phyloP scores from a whole-genome alignment of 225 moss, liverwort and hornwort genomes.

The Lunularia cruciata region DNA sequence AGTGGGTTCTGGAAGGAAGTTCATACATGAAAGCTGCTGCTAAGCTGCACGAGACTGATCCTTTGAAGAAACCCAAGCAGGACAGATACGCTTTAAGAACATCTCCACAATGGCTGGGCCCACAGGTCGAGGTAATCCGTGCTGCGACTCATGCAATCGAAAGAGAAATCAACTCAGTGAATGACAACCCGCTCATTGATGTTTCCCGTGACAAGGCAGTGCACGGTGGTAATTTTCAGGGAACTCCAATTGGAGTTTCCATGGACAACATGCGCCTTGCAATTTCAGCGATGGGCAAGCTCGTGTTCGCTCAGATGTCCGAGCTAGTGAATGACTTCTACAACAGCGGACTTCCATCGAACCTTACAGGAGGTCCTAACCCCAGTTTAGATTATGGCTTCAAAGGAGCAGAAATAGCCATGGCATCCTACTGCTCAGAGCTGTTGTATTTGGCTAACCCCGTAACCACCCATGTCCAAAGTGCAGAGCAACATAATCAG shows the following conservation, averaged over 20 bases:
- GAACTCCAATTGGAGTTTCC: constrained; percentile 61
- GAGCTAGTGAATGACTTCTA: constrained; percentile 71
- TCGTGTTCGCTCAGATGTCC: constrained; percentile 59
- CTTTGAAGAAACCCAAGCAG: constrained; percentile 41
- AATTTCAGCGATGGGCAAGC: constrained; percentile 58
- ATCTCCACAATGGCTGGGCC: constrained; percentile 32
- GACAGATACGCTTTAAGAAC: constrained; percentile 31
- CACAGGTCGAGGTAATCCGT: constrained; percentile 53
- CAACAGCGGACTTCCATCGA: constrained; percentile 58
- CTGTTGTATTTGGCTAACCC: constrained; percentile 60
- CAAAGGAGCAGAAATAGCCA: constrained; percentile 65
- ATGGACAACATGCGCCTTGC: constrained; percentile 73
- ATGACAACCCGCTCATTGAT: constrained; percentile 32
- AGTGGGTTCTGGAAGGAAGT: constrained; percentile 13
- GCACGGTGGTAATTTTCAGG: constrained; percentile 60
- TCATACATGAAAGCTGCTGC: constrained; percentile 1
- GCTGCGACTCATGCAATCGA: constrained; percentile 40
- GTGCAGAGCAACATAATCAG: constrained; percentile 71
- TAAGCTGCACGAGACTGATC: constrained; percentile 32
- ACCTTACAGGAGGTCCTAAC: constrained; percentile 58
- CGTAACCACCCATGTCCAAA: constrained; percentile 66
- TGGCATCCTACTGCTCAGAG: constrained; percentile 63
- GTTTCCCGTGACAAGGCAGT: constrained; percentile 25
- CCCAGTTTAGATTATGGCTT: constrained; percentile 69
- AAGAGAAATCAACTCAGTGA: constrained; percentile 33